These are phyloP conservation scores for Pythium phragmitis DNA, from an alignment of 352 stramenopile species.

Conservation along the genomic window DNA sequence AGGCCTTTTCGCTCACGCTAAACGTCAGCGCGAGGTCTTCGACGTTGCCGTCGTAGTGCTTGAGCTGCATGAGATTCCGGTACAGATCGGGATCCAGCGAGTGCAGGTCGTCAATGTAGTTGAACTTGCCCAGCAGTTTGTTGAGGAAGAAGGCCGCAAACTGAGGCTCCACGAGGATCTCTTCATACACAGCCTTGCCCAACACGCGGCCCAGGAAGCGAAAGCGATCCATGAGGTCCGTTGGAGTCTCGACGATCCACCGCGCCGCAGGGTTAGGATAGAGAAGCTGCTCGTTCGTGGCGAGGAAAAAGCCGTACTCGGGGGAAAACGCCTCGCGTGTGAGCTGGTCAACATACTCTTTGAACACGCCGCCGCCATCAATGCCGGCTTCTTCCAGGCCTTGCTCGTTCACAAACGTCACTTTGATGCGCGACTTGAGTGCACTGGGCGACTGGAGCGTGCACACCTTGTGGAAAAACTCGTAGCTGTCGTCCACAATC, in stretches of 20 bases:
- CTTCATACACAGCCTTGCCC: slow-evolving; percentile 96
- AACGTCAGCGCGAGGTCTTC: slow-evolving; percentile 94
- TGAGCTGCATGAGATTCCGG: slow-evolving; percentile 95
- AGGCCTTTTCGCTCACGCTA: slow-evolving; percentile 78
- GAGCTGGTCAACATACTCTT: slow-evolving; percentile 94
- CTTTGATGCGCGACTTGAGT: slow-evolving; percentile 90
- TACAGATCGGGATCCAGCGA: slow-evolving; percentile 95
- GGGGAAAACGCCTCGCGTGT: slow-evolving; percentile 89
- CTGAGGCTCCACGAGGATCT: slow-evolving; percentile 95
- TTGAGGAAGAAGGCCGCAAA: slow-evolving; percentile 97
- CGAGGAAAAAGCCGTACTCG: slow-evolving; percentile 80
- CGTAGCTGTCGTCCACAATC: slow-evolving; percentile 92
- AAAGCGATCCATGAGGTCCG: slow-evolving; percentile 91
- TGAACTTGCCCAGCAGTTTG: slow-evolving; percentile 91
- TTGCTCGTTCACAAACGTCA: slow-evolving; percentile 93
- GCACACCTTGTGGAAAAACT: slow-evolving; percentile 65
- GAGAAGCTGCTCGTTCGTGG: slow-evolving; percentile 81
- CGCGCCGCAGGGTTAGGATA: slow-evolving; percentile 93
- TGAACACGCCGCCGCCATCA: slow-evolving; percentile 97
- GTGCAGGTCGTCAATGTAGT: slow-evolving; percentile 91
- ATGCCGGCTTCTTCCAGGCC: slow-evolving; percentile 94
- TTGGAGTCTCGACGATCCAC: slow-evolving; percentile 61
- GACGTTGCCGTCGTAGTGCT: slow-evolving; percentile 92
- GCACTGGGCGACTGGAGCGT: slow-evolving; percentile 46
- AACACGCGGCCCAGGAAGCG: slow-evolving; percentile 94